phyloP scores from a whole-genome alignment of 2,329 filamentous ascomycete species.

The Pseudogymnoascus sp. region DNA sequence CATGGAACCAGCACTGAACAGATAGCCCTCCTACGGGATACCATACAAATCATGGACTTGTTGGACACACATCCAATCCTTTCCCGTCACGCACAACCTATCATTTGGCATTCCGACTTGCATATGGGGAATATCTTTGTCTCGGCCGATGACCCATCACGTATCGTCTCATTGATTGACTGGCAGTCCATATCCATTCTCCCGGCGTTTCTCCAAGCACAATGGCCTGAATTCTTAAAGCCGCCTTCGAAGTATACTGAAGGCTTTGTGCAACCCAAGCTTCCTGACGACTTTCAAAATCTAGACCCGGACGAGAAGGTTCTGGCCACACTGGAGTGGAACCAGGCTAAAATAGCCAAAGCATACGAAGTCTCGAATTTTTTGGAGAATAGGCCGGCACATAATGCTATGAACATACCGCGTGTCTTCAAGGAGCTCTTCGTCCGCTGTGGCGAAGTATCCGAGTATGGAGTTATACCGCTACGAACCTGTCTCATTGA shows the following conservation, averaged over 20 bases:
- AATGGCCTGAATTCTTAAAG: conserved; percentile 10
- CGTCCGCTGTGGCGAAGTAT: not conserved
- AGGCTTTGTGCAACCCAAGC: conserved; percentile 9
- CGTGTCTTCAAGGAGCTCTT: not conserved
- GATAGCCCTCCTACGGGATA: not conserved
- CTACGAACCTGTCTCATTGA: not conserved
- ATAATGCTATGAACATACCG: not conserved
- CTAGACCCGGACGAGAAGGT: no score
- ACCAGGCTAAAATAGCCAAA: no score
- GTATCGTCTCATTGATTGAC: conserved; percentile 35
- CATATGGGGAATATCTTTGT: conserved; percentile 38
- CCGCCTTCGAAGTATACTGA: not conserved
- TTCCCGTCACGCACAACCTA: not conserved
- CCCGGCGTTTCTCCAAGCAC: conserved; percentile 31
- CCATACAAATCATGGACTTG: not conserved
- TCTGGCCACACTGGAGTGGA: no score
- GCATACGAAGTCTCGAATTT: not conserved
- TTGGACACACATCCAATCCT: not conserved
- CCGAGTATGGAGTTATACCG: not conserved
- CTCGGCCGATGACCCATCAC: conserved; percentile 31
- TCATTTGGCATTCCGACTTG: conserved; percentile 34
- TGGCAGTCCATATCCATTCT: conserved; percentile 34
- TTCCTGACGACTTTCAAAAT: conserved; percentile 25
- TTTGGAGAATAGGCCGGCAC: not conserved
- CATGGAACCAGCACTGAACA: not conserved